phyloP scores from a whole-genome alignment of 2,329 filamentous ascomycete genomes.

The Trichophyton mentagrophytes region DNA sequence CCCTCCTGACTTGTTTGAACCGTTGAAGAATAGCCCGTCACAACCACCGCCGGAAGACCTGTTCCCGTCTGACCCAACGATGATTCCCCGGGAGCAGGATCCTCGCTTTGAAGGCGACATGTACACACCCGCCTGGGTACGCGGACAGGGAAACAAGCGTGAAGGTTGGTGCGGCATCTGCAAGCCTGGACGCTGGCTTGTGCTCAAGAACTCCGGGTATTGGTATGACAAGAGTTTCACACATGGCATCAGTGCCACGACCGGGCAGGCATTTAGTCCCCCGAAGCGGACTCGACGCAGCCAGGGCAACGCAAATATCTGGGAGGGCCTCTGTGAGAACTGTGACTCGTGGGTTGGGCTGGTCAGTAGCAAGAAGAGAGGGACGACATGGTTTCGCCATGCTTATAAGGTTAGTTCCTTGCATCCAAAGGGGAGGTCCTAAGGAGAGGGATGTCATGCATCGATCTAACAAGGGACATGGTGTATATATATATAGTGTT shows the following conservation, averaged over 20 bases:
- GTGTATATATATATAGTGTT: constrained; percentile 39
- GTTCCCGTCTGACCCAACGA: constrained; percentile 62
- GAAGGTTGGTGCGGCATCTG: constrained; percentile 86
- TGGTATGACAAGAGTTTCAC: constrained; percentile 92
- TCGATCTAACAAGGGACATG: constrained; percentile 10
- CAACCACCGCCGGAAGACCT: constrained; percentile 68
- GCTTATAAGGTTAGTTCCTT: constrained; percentile 57
- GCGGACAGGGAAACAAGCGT: constrained; percentile 73
- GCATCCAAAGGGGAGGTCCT: too few species aligned
- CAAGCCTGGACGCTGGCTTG: constrained; percentile 73
- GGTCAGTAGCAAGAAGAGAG: constrained; percentile 71
- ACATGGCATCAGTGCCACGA: constrained; percentile 72
- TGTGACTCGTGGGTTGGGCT: constrained; percentile 23
- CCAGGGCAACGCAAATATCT: constrained; percentile 56
- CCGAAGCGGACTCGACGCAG: constrained; percentile 63
- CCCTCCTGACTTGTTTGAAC: constrained; percentile 63
- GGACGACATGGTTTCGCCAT: constrained; percentile 84
- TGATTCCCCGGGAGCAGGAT: constrained; percentile 66
- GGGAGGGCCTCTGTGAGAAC: constrained; percentile 29
- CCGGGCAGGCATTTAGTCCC: constrained; percentile 64
- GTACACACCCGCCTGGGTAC: constrained; percentile 73
- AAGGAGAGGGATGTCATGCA: too few species aligned
- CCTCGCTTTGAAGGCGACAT: constrained; percentile 67
- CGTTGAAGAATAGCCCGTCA: constrained; percentile 59
- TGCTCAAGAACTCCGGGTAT: constrained; percentile 79